Evolutionary conservation across 495 filamentous ascomycete species (phyloP), one percentile per base, ranked within the genome.

Genomic region (Aspergillus haitiensis): DNA sequence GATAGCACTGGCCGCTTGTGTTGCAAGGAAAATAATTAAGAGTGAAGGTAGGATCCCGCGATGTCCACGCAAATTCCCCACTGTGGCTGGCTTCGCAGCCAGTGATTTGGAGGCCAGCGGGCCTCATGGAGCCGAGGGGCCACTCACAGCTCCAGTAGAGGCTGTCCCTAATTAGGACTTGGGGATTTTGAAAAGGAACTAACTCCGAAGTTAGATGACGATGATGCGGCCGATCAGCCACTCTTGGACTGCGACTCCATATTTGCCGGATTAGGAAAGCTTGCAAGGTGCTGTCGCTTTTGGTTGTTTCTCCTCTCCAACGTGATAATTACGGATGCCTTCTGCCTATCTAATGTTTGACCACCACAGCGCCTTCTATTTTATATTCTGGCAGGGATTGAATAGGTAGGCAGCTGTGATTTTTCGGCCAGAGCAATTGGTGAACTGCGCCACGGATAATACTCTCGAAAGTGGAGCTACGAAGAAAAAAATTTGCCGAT

Each of bases 211-310:
- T 27, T 27, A 27, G 21, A 27, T 27, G 21, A 46, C 18, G n/a
- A 46, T 13, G 42, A 46, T 46, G 42, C 15, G 42, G 42, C 42
- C 13, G 42, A 46, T 46, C 42, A 16, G n/a, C 42, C 42, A 27
- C 21, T 27, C 21, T 3, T 27, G 21, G 21, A 27, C 21, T 27
- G 21, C 1, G 21, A 27, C 21, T 1, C 21, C 21, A 27, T 27
- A 3, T 27, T 27, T 27, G 21, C 21, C 21, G 21, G 21, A 27
- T 27, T 27, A 27, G 21, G 21, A 27, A 27, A 27, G 1, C 3
- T 27, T 46, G 7, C 15, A 3, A 8, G 18, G 6, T 46, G 42
- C 8, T 46, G 42, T 46, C 7, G 2, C 42, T 13, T 16, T 16
- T 4, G 11, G 42, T 16, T 9, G 37, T 13, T 13, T 40, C 37